Percentiles rank a stretch among this genome's conserved stretches.
Evolutionary conservation across 2,329 filamentous ascomycete genomes (phyloP).

Genomic region (Trichoderma sp.): DNA sequence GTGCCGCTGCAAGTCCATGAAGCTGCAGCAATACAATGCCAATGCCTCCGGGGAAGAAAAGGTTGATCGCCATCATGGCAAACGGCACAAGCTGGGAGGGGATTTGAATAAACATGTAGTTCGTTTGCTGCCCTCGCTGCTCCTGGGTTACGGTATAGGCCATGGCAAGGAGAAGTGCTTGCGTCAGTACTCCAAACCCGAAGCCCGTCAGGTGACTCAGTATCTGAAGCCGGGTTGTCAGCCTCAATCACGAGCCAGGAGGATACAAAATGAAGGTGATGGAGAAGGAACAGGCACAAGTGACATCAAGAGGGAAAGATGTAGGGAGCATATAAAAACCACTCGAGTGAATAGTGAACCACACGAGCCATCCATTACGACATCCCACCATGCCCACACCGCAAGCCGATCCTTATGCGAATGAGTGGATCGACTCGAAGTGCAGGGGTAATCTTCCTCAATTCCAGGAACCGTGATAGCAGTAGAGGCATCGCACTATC

Average conservation of each 20-base stretch:
- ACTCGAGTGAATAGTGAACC: slow-evolving; percentile 58
- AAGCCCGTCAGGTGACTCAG: slow-evolving; percentile 36
- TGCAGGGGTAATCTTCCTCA: slow-evolving; percentile 77
- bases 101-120: slow-evolving; percentile 80
- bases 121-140: slow-evolving; percentile 71
- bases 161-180: slow-evolving; percentile 74
- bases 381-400: slow-evolving; percentile 75
- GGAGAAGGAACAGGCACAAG: neutral
- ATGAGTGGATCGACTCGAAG: slow-evolving; percentile 58
- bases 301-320: slow-evolving; percentile 35
- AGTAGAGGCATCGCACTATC: slow-evolving; percentile 63
- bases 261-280: neutral
- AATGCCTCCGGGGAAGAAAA: slow-evolving; percentile 62
- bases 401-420: slow-evolving; percentile 65
- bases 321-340: slow-evolving; percentile 63
- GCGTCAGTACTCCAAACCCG: slow-evolving; percentile 47
- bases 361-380: slow-evolving; percentile 67
- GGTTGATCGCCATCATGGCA: slow-evolving; percentile 71
- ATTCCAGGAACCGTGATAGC: slow-evolving; percentile 82
- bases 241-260: slow-evolving; percentile 19
- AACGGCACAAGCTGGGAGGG: slow-evolving; percentile 79
- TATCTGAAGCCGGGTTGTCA: slow-evolving; percentile 26
- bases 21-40: slow-evolving; percentile 59
- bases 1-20: slow-evolving; percentile 81
- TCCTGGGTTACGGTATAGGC: slow-evolving; percentile 84